A percentile compares a stretch with the other conserved stretches of the same genome.
phyloP scores from a whole-genome alignment of 345 rosid genomes.

The Brassica nigra region DNA sequence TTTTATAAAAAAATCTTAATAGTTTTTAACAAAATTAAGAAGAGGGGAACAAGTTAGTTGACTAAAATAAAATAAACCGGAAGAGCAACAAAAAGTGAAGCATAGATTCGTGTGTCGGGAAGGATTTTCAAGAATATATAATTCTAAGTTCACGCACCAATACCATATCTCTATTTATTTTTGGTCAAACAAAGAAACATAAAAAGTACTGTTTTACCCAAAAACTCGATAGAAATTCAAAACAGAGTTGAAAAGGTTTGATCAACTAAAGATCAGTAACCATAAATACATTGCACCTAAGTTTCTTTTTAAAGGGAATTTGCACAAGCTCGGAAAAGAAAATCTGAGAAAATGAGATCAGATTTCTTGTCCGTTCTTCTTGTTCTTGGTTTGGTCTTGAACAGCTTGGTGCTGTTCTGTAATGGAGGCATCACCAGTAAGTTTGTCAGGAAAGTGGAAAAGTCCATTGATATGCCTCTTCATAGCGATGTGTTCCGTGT shows the following conservation, averaged over 20 bases:
- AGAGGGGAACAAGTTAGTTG: neutral
- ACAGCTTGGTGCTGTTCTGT: slow-evolving; percentile 43
- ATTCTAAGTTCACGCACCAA: neutral
- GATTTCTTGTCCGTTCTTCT: slow-evolving; percentile 21
- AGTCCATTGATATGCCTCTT: slow-evolving; percentile 69
- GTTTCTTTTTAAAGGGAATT: neutral
- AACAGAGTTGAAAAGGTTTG: neutral
- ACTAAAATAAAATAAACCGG: neutral
- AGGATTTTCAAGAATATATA: neutral
- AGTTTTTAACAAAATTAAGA: too few species aligned
- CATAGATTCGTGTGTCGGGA: slow-evolving; percentile 32
- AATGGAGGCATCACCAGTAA: slow-evolving; percentile 74
- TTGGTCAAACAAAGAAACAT: slow-evolving; percentile 10
- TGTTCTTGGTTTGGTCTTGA: slow-evolving; percentile 47
- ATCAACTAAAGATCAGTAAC: neutral
- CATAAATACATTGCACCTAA: neutral
- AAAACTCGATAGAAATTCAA: neutral
- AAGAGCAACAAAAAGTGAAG: neutral
- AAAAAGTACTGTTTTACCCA: neutral
- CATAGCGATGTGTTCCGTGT: slow-evolving; percentile 68
- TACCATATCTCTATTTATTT: neutral
- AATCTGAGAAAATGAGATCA: slow-evolving; percentile 30
- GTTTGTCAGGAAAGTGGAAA: slow-evolving; percentile 58
- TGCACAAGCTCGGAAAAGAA: neutral
- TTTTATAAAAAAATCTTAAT: too few species aligned